These are phyloP conservation scores for Amesomyces nigricolor DNA, from an alignment of 2,329 filamentous ascomycete genomes.

Conservation along the genomic window DNA sequence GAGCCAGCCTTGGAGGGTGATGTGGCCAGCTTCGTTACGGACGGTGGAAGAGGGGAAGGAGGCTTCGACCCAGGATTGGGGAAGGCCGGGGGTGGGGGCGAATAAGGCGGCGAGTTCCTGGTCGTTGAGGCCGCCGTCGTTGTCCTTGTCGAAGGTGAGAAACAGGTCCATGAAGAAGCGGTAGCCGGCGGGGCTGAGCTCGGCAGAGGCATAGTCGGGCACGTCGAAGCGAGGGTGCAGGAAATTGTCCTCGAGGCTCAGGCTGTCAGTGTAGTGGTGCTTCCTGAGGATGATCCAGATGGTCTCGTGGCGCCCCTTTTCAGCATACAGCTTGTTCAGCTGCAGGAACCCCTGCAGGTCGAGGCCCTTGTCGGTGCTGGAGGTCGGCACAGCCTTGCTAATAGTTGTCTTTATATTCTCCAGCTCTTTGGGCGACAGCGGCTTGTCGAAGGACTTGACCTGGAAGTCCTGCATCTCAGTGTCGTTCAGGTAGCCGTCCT, in stretches of 20 bases:
- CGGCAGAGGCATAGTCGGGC: constrained; percentile 83
- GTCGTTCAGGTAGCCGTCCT: constrained; percentile 88
- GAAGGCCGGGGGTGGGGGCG: constrained; percentile 85
- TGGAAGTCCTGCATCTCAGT: constrained; percentile 89
- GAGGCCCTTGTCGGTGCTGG: constrained; percentile 64
- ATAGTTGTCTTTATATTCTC: constrained; percentile 89
- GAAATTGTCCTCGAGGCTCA: constrained; percentile 86
- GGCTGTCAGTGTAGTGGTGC: constrained; percentile 92
- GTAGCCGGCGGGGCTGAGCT: constrained; percentile 90
- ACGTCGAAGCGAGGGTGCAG: constrained; percentile 92
- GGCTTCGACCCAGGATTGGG: constrained; percentile 78
- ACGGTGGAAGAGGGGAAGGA: constrained; percentile 92
- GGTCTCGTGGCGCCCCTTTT: constrained; percentile 95
- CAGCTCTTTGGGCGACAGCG: constrained; percentile 72
- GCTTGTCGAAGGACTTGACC: constrained; percentile 84
- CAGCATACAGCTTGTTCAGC: constrained; percentile 91
- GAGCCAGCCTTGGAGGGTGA: constrained; percentile 95
- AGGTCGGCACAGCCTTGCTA: constrained; percentile 58
- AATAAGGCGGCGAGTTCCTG: constrained; percentile 81
- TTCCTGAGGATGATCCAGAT: constrained; percentile 96
- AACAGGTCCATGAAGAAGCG: constrained; percentile 97
- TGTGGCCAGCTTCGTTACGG: constrained; percentile 88
- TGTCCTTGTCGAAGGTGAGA: constrained; percentile 92
- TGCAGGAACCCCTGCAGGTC: constrained; percentile 79
- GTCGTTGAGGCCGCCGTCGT: constrained; percentile 88